Percentiles rank a stretch among this genome's conserved stretches.
These are phyloP conservation scores for Kluyveromyces nonfermentans DNA, from an alignment of 805 yeast genomes.

Conservation along the genomic window DNA sequence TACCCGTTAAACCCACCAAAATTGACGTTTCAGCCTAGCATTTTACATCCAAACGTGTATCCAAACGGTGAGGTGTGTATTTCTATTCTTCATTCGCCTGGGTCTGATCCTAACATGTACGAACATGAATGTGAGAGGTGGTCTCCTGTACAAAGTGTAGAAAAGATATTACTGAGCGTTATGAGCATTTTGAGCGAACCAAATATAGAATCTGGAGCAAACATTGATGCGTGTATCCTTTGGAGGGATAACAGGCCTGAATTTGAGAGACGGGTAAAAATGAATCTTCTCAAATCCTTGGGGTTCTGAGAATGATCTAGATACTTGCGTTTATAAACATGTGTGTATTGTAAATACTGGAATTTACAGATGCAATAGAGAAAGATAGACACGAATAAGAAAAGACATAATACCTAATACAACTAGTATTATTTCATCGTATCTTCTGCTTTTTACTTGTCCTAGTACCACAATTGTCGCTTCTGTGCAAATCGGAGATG, in stretches of 20 bases:
- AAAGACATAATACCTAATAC: too few relatives aligned
- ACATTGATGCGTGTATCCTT: slow-evolving; percentile 66
- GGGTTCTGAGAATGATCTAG: slow-evolving; percentile 39
- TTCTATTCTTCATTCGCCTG: slow-evolving; percentile 90
- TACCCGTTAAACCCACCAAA: slow-evolving; percentile 80
- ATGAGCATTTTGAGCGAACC: slow-evolving; percentile 97
- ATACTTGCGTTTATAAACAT: not conserved
- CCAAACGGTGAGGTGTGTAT: slow-evolving; percentile 94
- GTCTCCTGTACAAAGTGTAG: slow-evolving; percentile 98
- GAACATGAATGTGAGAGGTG: slow-evolving; percentile 94
- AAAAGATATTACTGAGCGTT: slow-evolving; percentile 85
- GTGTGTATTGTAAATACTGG: not conserved
- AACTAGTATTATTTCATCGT: too few relatives aligned
- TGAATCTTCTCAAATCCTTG: slow-evolving; percentile 59
- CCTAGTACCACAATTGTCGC: too few relatives aligned
- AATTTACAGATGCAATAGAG: too few relatives aligned
- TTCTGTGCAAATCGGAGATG: too few relatives aligned
- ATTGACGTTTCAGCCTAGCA: slow-evolving; percentile 65
- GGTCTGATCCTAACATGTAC: slow-evolving; percentile 93
- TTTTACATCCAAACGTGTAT: slow-evolving; percentile 89
- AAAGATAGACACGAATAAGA: too few relatives aligned
- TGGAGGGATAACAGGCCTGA: slow-evolving; percentile 80
- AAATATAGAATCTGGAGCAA: slow-evolving; percentile 92
- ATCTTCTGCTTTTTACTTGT: too few relatives aligned
- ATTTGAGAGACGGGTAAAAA: slow-evolving; percentile 55